Evolutionary conservation across 176 grass and related monocot genomes (phyloP), one percentile per base, ranked within the genome.

Genomic region (Aegilops speltoides): DNA sequence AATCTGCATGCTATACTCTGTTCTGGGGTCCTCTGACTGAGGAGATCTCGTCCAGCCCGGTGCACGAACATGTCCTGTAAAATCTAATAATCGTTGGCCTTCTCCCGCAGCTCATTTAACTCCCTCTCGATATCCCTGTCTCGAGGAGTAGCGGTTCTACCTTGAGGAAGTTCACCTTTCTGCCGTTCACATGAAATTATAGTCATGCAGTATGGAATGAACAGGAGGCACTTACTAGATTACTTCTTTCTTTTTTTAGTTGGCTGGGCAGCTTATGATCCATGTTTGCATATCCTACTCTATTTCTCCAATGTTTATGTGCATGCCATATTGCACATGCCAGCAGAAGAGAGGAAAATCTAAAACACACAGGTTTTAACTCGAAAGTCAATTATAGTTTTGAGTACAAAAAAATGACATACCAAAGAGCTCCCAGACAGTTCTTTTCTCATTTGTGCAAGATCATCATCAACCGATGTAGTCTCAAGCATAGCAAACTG

Each of bases 131-230:
- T 97, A 67, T 97, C 95, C 28, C 64, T 79, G 78, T 98, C 96
- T 23, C 75, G 46, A 87, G 86, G 76, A 50, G 83, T 76, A 23
- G 87, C 60, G 36, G 84, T 34, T 93, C 96, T 91, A 62, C 94
- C 94, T 40, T 88, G 75, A 67, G 96, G 96, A 77, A 98, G 92
- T 86, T 94, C 94, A 63, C 96, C 96, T 88, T 98, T 98, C 96
- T 98, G 84, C 57, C 87, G 59, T 31, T 78, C 22, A 70, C 46
- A 87, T 20, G 19, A 25, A 72, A 73, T 57, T 68, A 24, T 10
- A 52, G 60, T 82, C 62, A 68, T 45, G 48, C 68, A 34, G 33
- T 45, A 78, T 33, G 24, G 34, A 19, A n/a, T 84, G 63, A 73
- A 76, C 10, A 45, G 80, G 41, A 56, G 2, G 6, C 31, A 13